Evolutionary conservation across 2,329 filamentous ascomycete genomes (phyloP).

Genomic region (Aurifilum marmelostoma): DNA sequence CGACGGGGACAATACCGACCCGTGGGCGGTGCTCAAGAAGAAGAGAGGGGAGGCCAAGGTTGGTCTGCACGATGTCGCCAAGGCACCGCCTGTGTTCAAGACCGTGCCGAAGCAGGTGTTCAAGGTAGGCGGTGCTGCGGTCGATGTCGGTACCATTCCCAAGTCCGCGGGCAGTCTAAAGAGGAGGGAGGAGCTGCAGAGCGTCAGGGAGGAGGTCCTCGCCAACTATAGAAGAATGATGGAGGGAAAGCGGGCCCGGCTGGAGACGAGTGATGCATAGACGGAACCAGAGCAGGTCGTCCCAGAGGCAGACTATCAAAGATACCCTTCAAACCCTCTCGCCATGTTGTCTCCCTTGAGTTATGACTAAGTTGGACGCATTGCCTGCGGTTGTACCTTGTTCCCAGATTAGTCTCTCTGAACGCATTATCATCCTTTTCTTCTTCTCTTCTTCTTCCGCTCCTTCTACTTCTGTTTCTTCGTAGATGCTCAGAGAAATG

Average conservation of each 20-base stretch:
- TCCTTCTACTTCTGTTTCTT: not conserved
- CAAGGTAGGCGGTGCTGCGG: constrained; percentile 64
- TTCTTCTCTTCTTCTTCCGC: not conserved
- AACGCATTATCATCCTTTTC: not conserved
- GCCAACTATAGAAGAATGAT: constrained; percentile 74
- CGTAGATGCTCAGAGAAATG: too few relatives aligned
- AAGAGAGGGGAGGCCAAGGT: constrained; percentile 61
- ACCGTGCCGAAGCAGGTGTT: constrained; percentile 67
- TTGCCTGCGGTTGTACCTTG: not conserved
- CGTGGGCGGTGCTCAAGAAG: constrained; percentile 75
- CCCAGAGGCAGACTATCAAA: not conserved
- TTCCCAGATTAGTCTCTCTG: not conserved
- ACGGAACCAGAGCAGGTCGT: not conserved
- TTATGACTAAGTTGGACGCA: not conserved
- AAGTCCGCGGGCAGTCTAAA: constrained; percentile 71
- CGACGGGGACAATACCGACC: constrained; percentile 64
- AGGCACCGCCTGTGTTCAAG: constrained; percentile 75
- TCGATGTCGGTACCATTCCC: constrained; percentile 71
- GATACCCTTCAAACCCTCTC: not conserved
- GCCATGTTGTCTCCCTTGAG: too few relatives aligned
- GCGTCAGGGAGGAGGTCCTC: constrained; percentile 70
- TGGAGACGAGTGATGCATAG: constrained; percentile 2
- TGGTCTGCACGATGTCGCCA: constrained; percentile 62
- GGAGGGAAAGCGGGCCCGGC: constrained; percentile 50
- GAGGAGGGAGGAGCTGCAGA: constrained; percentile 73